These are phyloP conservation scores for Sideroxylon spinosum DNA, from an alignment of 179 eudicot genomes.

Conservation along the genomic window DNA sequence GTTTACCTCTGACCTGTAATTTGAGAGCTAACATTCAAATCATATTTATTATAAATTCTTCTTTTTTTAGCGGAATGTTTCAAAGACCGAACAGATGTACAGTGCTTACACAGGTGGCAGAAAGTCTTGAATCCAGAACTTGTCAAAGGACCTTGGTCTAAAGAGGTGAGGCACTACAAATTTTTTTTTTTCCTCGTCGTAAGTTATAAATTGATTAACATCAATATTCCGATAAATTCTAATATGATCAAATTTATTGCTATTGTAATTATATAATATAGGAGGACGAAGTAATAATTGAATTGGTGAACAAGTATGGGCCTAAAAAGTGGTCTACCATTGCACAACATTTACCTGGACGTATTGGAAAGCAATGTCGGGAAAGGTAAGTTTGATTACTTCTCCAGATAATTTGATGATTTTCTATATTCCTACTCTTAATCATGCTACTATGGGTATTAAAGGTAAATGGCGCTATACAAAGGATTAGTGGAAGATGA, in stretches of 20 bases:
- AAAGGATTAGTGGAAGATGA: neutral
- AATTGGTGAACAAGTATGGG: conserved; percentile 74
- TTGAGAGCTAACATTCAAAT: neutral
- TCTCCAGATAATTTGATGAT: neutral
- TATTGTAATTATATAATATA: conserved; percentile 20
- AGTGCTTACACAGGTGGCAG: conserved; percentile 98
- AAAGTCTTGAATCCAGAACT: conserved; percentile 96
- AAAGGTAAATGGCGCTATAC: neutral
- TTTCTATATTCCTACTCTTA: neutral
- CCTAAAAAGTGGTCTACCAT: conserved; percentile 98
- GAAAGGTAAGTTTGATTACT: conserved; percentile 56
- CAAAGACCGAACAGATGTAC: conserved; percentile 94
- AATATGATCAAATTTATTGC: neutral
- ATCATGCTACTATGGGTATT: neutral
- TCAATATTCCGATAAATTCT: neutral
- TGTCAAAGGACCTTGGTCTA: conserved; percentile 97
- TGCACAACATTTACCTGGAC: conserved; percentile 91
- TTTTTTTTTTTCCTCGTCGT: neutral
- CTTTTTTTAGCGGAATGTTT: conserved; percentile 81
- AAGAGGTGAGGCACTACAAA: conserved; percentile 54
- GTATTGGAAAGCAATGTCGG: conserved; percentile 97
- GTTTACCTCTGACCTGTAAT: too few species aligned
- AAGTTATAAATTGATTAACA: neutral
- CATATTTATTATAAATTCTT: neutral
- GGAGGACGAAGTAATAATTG: conserved; percentile 86